Evolutionary conservation across 2,329 filamentous ascomycete genomes (phyloP).

Genomic region (Stachybotrys echinatus): DNA sequence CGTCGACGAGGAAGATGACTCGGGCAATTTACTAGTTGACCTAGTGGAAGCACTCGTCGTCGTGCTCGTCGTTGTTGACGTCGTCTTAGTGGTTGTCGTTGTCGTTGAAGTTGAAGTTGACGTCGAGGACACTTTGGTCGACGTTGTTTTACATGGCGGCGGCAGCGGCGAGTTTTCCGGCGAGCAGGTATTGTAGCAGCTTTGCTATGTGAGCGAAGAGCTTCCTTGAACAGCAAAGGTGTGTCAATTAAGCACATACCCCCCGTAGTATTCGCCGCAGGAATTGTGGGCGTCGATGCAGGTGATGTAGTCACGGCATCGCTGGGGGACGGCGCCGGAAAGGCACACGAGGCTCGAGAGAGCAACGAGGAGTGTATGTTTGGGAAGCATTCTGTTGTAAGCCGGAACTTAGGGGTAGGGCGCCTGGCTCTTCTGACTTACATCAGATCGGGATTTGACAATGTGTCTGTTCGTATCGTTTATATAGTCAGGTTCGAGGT

Average conservation of each 20-base stretch:
- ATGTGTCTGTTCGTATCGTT: too few species aligned
- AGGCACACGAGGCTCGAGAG: slow-evolving; percentile 3
- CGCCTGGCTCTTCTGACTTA: too few species aligned
- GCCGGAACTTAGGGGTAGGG: too few species aligned
- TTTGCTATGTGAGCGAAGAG: slow-evolving; percentile 3
- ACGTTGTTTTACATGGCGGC: slow-evolving; percentile 10
- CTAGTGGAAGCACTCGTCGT: not conserved
- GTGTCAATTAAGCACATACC: slow-evolving; percentile 11
- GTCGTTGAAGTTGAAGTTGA: slow-evolving; percentile 2
- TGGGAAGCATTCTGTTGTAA: slow-evolving; percentile 11
- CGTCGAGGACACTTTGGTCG: slow-evolving; percentile 1
- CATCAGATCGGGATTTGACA: too few species aligned
- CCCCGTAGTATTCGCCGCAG: slow-evolving; percentile 19
- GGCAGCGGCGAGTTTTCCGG: slow-evolving; percentile 13
- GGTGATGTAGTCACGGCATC: slow-evolving; percentile 6
- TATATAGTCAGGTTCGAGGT: too few species aligned
- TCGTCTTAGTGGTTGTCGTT: not conserved
- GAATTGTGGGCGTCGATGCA: slow-evolving; percentile 21
- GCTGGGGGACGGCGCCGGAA: slow-evolving; percentile 3
- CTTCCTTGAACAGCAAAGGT: not conserved
- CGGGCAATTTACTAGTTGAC: not conserved
- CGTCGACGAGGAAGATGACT: not conserved
- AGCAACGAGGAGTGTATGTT: slow-evolving; percentile 5
- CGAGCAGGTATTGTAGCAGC: slow-evolving; percentile 24
- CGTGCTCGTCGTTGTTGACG: not conserved